phyloP scores from a whole-genome alignment of 768 basidiomycete species.

The Macrolepiota dolichaula region DNA sequence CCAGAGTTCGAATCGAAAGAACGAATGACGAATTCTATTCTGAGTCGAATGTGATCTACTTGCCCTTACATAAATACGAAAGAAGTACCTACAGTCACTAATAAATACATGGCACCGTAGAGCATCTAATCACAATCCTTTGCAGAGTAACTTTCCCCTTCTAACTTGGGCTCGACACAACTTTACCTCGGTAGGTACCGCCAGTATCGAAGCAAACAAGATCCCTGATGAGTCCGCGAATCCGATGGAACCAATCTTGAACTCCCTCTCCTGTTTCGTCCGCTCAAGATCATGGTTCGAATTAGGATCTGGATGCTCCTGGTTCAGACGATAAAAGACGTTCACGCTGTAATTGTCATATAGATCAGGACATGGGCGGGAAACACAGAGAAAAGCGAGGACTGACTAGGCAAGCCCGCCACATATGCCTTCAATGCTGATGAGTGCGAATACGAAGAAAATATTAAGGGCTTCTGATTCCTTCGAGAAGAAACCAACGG shows the following conservation, averaged over 20 bases:
- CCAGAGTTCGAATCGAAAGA: too few relatives aligned
- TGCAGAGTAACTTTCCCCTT: constrained; percentile 70
- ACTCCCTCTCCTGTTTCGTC: constrained; percentile 76
- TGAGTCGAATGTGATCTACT: too few relatives aligned
- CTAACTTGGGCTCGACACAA: constrained; percentile 73
- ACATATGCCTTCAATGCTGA: constrained; percentile 87
- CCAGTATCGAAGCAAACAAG: constrained; percentile 56
- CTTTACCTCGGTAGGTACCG: constrained; percentile 71
- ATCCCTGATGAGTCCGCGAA: constrained; percentile 81
- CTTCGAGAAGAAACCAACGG: constrained; percentile 57
- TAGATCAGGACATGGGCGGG: constrained; percentile 12
- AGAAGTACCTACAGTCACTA: background rate
- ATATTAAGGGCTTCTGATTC: constrained; percentile 41
- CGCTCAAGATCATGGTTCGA: constrained; percentile 51
- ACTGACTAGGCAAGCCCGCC: constrained; percentile 90
- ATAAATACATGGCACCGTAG: background rate
- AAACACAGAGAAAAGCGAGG: constrained; percentile 13
- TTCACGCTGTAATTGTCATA: constrained; percentile 58
- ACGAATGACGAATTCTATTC: too few relatives aligned
- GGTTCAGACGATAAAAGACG: constrained; percentile 81
- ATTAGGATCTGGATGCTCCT: constrained; percentile 53
- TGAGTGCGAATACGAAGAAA: constrained; percentile 65
- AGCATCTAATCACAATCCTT: constrained; percentile 42
- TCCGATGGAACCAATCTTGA: constrained; percentile 88
- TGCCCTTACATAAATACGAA: too few relatives aligned